Evolutionary conservation across 306 rosid genomes (phyloP).

Genomic region (Cicer pinnatifidum): DNA sequence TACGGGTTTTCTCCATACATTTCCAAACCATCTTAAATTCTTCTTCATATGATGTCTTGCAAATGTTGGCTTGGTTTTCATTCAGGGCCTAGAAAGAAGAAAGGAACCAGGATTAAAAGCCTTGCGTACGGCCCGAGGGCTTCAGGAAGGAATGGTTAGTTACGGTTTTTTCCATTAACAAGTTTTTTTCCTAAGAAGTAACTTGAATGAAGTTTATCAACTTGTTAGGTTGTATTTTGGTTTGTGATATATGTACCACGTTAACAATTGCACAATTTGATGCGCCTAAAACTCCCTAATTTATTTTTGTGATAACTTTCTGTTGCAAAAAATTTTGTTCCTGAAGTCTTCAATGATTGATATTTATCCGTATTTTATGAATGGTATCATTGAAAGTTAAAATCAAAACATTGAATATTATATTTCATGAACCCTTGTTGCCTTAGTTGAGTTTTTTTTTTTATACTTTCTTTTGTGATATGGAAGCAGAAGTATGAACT

Average conservation of each 20-base stretch:
- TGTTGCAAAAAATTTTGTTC: slow-evolving; percentile 11
- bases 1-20: background rate
- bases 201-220: slow-evolving; percentile 4
- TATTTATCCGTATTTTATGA: background rate
- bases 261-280: slow-evolving; percentile 23
- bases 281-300: slow-evolving; percentile 19
- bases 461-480: slow-evolving; percentile 20
- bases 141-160: slow-evolving; percentile 87
- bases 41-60: slow-evolving; percentile 27
- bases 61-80: slow-evolving; percentile 45
- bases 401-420: slow-evolving; percentile 21
- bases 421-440: slow-evolving; percentile 32
- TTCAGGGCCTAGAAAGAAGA: slow-evolving; percentile 71
- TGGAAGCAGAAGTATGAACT: slow-evolving; percentile 35
- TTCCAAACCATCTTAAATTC: background rate
- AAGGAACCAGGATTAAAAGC: slow-evolving; percentile 82
- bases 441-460: slow-evolving; percentile 30
- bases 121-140: slow-evolving; percentile 67
- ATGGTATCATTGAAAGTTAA: slow-evolving; percentile 11
- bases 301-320: slow-evolving; percentile 18
- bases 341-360: slow-evolving; percentile 16
- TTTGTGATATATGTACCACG: slow-evolving; percentile 8
- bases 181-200: background rate
- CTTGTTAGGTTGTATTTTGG: slow-evolving; percentile 20
- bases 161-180: slow-evolving; percentile 29